phyloP scores from a whole-genome alignment of 495 filamentous ascomycete genomes.

The Daldinia grandis region DNA sequence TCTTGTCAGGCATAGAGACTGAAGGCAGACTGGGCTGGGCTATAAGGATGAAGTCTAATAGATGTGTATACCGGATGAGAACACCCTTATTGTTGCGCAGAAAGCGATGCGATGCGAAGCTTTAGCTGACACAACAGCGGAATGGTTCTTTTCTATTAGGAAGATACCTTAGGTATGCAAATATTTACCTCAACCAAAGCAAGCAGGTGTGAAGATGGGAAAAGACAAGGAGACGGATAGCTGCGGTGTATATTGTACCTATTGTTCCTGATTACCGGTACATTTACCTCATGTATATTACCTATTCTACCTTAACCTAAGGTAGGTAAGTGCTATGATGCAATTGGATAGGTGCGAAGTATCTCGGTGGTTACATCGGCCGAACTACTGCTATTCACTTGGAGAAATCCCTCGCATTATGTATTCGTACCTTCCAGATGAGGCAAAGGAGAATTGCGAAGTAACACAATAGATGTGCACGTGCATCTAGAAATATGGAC shows the following conservation, averaged over 20 bases:
- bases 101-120: neutral
- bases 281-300: neutral
- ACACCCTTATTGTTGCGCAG: neutral
- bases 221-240: slow-evolving; percentile 9
- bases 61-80: neutral
- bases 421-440: neutral
- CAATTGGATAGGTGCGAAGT: slow-evolving; percentile 29
- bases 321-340: neutral
- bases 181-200: slow-evolving; percentile 26
- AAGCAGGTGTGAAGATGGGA: neutral
- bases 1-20: slow-evolving; percentile 61
- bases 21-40: neutral
- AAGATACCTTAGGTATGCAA: neutral
- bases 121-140: neutral
- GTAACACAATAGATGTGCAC: neutral
- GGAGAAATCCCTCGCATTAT: neutral
- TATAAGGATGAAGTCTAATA: neutral
- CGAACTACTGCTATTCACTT: no score
- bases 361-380: slow-evolving; percentile 40
- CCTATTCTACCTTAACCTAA: neutral
- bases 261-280: slow-evolving; percentile 15
- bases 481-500: neutral
- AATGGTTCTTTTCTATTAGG: neutral
- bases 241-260: slow-evolving; percentile 14
- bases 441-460: neutral